Base-by-base conservation (phyloP, 2,329 filamentous ascomycete genomes). In the Aureobasidium mangrovei region DNA sequence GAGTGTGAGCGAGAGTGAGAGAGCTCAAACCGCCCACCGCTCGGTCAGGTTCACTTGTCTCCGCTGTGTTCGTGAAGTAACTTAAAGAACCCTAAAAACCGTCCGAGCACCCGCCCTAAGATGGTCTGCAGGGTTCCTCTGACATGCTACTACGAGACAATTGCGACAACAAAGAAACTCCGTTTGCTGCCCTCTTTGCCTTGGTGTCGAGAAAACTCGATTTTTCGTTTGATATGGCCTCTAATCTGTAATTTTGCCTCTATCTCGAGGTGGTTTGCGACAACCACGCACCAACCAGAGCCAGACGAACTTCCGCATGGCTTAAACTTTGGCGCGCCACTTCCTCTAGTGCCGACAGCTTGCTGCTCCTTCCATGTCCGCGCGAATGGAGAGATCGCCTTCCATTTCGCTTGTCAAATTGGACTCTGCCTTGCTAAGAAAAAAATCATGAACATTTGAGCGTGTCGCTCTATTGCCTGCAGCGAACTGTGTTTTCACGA, bases 311-410 rank as follows among this genome's bases (percentile, higher is more conserved):
- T 49, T 49, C 46, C 46, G 46, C 46, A 31, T 49, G 46, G 46
- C 46, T 33, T 51, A 28, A 51, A 51, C 47, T 51, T 31, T 51
- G 47, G 38, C 38, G 47, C 47, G 47, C 47, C 47, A 51, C 47
- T 51, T 10, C 28, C 38, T 24, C 18, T 51, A 51, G 47, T 51
- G 29, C 35, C 36, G 47, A 51, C 47, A 51, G 47, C 47, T 51
- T 51, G 47, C 47, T 51, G 39, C 38, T 51, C 47, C 47, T 51
- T 51, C 47, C 47, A 51, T 51, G 28, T 49, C 18, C 46, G 35
- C 46, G 33, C 12, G 35, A 26, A 48, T 35, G 45, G 45, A 35
- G 45, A 28, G 33, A 47, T 47, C 26, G 6, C 45, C 46, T 29
- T 49, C 27, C 7, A 49, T 32, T 49, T 49, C 46, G 46, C 46